Base-by-base conservation (phyloP, 2,329 filamentous ascomycete species). In the Neofusicoccum sp. region DNA sequence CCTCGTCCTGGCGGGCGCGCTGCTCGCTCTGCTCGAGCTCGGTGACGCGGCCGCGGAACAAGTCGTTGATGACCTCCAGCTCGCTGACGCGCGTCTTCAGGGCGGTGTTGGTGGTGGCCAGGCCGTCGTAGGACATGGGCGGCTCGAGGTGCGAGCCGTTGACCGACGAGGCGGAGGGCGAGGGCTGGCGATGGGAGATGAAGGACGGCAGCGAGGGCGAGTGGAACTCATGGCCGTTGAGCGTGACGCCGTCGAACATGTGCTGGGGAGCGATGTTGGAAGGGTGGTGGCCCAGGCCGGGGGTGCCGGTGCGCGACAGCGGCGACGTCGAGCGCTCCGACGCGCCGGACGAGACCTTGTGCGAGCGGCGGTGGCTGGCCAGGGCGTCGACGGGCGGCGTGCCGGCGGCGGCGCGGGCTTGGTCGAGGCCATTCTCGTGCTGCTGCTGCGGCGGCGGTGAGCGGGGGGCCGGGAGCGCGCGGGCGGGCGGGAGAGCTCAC, bases 81-180 rank as follows among this genome's bases (percentile, higher is more conserved):
- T 99, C 95, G 67, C 89, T 95, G 34, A 99, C 93, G 43, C 95
- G 88, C 0, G 95, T 99, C 78, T 96, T 96, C n/a, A 98, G 82
- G 54, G 87, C 89, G 4, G 90, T 90, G 73, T 96, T 96, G 63
- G 88, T 85, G 1, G 89, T 88, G 57, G 91, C 80, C 26, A 96
- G 83, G 63, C 90, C 87, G 70, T 96, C 90, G 73, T 91, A 91
- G 3, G 88, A 89, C 70, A 91, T 89, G 0, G 89, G 86, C 4
- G 85, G 80, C 62, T 93, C 90, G 60, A 87, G 79, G 64, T 86
- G 82, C 49, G 88, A 87, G 54, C 78, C 79, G 64, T 86, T 84
- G 62, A 83, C 68, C 69, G 86, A 77, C 69, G 87, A 77, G 64
- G 81, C 74, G 68, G 84, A 73, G 4, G 87, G 86, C 1, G 86